A percentile compares a stretch with the other conserved stretches of the same genome.
Conservation (phyloP, 768 basidiomycete genomes). For the Mycena latifolia region DNA sequence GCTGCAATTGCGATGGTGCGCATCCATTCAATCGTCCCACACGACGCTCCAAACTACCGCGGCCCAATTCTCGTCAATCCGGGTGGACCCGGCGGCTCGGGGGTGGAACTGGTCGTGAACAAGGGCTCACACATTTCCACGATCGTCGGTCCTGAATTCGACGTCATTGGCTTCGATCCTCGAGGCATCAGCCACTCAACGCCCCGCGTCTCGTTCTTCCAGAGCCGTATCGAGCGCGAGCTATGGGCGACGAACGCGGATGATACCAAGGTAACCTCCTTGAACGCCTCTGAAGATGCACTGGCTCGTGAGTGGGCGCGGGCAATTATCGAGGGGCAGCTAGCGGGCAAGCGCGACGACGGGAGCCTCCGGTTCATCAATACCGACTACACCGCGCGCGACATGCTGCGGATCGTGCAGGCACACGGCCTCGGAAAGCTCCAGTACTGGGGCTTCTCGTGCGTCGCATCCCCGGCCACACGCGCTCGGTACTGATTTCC, state of each 20-base stretch:
- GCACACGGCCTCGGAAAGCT: constrained; percentile 31
- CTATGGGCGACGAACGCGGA: background rate
- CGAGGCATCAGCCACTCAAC: constrained; percentile 31
- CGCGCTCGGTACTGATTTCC: no score
- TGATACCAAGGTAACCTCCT: background rate
- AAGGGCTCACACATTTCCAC: constrained; percentile 2
- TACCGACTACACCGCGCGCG: constrained; percentile 34
- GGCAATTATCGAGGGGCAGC: constrained; percentile 2
- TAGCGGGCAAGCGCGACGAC: constrained; percentile 25
- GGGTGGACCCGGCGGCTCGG: constrained; percentile 39
- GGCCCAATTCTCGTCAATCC: constrained; percentile 39
- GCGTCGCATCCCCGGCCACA: background rate
- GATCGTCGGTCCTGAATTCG: constrained; percentile 36
- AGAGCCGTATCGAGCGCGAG: constrained; percentile 20
- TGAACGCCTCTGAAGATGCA: constrained; percentile 25
- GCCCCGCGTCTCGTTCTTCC: constrained; percentile 25
- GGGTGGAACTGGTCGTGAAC: constrained; percentile 19
- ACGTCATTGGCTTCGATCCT: constrained; percentile 40
- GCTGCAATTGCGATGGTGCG: constrained; percentile 37
- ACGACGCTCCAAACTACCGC: constrained; percentile 26
- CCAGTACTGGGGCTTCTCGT: constrained; percentile 38
- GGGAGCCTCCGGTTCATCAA: constrained; percentile 29
- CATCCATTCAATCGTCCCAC: constrained; percentile 23
- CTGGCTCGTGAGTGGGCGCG: constrained; percentile 22
- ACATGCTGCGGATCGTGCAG: constrained; percentile 34